These are phyloP conservation scores for Solanum appendiculatum DNA, from an alignment of 257 asterid species.

Conservation along the genomic window DNA sequence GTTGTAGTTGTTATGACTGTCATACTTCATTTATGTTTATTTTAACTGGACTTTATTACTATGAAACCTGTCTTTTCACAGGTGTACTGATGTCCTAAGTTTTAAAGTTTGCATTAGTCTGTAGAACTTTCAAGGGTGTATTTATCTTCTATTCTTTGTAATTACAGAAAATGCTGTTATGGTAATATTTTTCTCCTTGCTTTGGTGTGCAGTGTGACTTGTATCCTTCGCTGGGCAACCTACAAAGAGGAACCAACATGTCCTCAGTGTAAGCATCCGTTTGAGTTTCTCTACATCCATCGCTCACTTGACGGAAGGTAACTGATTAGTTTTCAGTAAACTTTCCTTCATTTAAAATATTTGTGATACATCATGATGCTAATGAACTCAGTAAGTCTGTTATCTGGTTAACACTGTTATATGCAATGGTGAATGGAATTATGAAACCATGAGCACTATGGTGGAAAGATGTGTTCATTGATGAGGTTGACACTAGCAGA, in stretches of 20 bases:
- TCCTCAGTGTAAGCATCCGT: slow-evolving; percentile 87
- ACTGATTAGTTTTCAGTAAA: neutral
- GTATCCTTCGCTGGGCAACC: slow-evolving; percentile 91
- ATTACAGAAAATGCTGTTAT: neutral
- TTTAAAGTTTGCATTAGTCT: neutral
- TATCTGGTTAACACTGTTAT: neutral
- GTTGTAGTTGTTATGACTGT: neutral
- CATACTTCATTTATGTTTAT: neutral
- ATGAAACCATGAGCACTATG: neutral
- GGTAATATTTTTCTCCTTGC: neutral
- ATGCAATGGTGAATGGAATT: neutral
- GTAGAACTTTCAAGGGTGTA: neutral
- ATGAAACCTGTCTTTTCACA: neutral
- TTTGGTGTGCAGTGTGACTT: slow-evolving; percentile 51
- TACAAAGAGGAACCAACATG: slow-evolving; percentile 73
- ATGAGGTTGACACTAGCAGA: neutral
- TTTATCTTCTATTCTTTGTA: neutral
- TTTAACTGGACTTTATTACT: neutral
- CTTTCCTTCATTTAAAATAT: neutral
- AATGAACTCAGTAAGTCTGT: neutral
- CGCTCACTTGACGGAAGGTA: slow-evolving; percentile 97
- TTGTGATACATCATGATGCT: neutral
- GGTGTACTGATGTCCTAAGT: neutral
- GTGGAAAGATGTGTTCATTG: neutral
- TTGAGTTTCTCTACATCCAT: slow-evolving; percentile 66